These are phyloP conservation scores for Escovopsis sp. DNA, from an alignment of 2,329 filamentous ascomycete species.

Conservation along the genomic window DNA sequence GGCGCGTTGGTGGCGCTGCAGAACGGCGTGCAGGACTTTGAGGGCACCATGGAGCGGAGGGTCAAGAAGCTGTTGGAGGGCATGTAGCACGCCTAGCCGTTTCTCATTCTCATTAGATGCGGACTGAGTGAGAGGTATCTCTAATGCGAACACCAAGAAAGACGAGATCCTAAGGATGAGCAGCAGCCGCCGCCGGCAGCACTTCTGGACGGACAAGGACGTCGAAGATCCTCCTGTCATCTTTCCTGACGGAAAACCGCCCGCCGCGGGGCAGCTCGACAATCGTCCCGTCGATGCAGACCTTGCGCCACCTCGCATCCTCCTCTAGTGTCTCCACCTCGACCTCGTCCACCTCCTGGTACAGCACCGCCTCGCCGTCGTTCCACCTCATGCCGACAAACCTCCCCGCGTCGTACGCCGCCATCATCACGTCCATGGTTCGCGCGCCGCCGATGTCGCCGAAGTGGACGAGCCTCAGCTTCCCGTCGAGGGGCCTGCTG, in stretches of 20 bases:
- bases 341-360: slow-evolving; percentile 55
- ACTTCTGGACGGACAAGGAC: slow-evolving; percentile 27
- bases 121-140: no score
- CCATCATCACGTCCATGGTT: slow-evolving; percentile 64
- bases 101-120: no score
- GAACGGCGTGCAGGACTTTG: slow-evolving; percentile 51
- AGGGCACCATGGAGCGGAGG: slow-evolving; percentile 44
- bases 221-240: slow-evolving; percentile 25
- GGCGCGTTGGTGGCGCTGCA: slow-evolving; percentile 41
- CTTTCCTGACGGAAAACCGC: slow-evolving; percentile 50
- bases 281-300: slow-evolving; percentile 88
- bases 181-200: neutral
- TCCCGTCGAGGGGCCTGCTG: slow-evolving; percentile 54
- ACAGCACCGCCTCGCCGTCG: slow-evolving; percentile 49
- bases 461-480: slow-evolving; percentile 61
- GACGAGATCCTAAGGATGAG: no score
- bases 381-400: slow-evolving; percentile 38
- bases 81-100: no score
- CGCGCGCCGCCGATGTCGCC: slow-evolving; percentile 48
- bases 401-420: slow-evolving; percentile 41
- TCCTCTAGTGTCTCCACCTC: slow-evolving; percentile 51
- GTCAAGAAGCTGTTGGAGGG: slow-evolving; percentile 28
- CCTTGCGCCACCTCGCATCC: slow-evolving; percentile 62
- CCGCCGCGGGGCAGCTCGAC: slow-evolving; percentile 57
- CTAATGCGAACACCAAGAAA: no score